phyloP scores from a whole-genome alignment of 2,329 filamentous ascomycete genomes.

The Corniculantispora saksenae region DNA sequence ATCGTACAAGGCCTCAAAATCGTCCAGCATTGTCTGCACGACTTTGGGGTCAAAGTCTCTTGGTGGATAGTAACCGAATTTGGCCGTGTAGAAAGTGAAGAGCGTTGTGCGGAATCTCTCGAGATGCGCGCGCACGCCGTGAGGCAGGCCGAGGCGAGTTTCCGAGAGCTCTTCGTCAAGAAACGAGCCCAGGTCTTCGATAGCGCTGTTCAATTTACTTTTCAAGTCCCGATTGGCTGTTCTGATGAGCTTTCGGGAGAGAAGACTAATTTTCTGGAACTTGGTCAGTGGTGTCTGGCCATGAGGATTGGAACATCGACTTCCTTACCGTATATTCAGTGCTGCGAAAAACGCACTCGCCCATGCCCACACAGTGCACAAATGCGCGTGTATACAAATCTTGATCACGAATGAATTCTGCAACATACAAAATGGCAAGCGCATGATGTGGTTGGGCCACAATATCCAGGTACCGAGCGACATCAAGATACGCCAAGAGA shows the following conservation, averaged over 20 bases:
- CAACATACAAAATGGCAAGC: slow-evolving; percentile 65
- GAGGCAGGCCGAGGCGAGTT: slow-evolving; percentile 63
- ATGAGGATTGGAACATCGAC: slow-evolving; percentile 14
- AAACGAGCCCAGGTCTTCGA: slow-evolving; percentile 63
- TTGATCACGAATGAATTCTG: slow-evolving; percentile 63
- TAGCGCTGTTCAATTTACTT: slow-evolving; percentile 57
- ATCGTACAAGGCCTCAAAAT: slow-evolving; percentile 71
- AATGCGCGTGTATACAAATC: slow-evolving; percentile 75
- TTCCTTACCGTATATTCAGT: slow-evolving; percentile 61
- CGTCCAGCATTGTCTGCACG: slow-evolving; percentile 62
- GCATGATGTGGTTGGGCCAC: slow-evolving; percentile 67
- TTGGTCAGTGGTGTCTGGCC: neutral
- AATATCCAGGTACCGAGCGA: slow-evolving; percentile 70
- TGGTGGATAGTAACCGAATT: slow-evolving; percentile 73
- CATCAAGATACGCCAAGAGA: slow-evolving; percentile 65
- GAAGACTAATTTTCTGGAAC: slow-evolving; percentile 47
- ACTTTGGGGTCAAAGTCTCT: slow-evolving; percentile 58
- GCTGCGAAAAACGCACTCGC: slow-evolving; percentile 56
- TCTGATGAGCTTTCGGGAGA: slow-evolving; percentile 66
- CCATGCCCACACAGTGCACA: slow-evolving; percentile 78
- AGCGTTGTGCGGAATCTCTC: slow-evolving; percentile 73
- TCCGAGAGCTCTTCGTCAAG: slow-evolving; percentile 71
- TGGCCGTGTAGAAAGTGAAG: slow-evolving; percentile 63
- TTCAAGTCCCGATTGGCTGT: slow-evolving; percentile 67
- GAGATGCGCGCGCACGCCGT: slow-evolving; percentile 64